Evolutionary conservation across 805 yeast species (phyloP), one percentile per base, ranked within the genome.

Genomic region (Candida ulmi): DNA sequence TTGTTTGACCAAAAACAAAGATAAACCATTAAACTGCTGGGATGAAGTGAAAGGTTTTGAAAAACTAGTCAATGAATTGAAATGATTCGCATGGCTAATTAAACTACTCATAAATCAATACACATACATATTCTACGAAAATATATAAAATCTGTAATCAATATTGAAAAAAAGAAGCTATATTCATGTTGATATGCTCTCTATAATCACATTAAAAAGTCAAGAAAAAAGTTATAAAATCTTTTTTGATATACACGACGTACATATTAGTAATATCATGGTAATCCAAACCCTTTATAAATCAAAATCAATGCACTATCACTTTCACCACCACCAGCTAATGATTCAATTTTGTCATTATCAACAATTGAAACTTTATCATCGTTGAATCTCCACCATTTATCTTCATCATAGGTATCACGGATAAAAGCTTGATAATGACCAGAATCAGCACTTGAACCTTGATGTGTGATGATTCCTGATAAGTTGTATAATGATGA

Each of bases 321-420:
- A 51, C 95, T 79, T 66, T 95, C 99, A 42, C 98, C 97, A 41
- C 99, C 99, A 33, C 99, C 99, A 5, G 97, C 85, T 49, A 93
- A 71, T 41, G 74, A 62, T 60, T 88, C 96, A 44, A 93, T 79
- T 57, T 78, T 87, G 37, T 88, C 93, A 55, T 78, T 83, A 45
- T 72, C 78, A n/a, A 90, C 88, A 31, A 71, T 66, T 8, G 77
- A 68, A 15, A 93, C 95, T 58, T 83, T 83, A 63, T 90, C 96
- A 62, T 93, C 99, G 60, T 93, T 88, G 65, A 87, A 93, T 62
- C 81, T 82, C 83, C 86, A 91, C 99, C 99, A 93, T 46, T 70
- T 74, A 36, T 83, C 80, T 25, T 85, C 90, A 54, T 82, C 88
- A 16, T 62, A 63, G 26, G 71, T 76, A 60, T 90, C 93, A 52